A percentile compares a stretch with the other conserved stretches of the same genome.
These are phyloP conservation scores for Cladosporium sp. DNA, from an alignment of 2,329 filamentous ascomycete species.

Conservation along the genomic window DNA sequence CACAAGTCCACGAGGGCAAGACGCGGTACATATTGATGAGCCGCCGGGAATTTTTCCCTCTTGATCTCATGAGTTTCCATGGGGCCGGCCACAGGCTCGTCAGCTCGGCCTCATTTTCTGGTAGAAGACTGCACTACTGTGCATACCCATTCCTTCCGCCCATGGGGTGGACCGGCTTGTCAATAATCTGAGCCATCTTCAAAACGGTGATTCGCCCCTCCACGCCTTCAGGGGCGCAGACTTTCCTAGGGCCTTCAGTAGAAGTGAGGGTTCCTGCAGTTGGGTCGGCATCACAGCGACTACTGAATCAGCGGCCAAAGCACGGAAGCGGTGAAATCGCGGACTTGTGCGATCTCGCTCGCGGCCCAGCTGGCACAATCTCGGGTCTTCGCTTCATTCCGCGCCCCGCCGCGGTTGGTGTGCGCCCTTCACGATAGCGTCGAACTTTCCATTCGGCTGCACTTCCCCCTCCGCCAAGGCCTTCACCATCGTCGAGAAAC, in stretches of 20 bases:
- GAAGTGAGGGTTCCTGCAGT: background rate
- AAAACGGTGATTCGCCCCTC: background rate
- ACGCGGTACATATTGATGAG: background rate
- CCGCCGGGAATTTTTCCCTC: background rate
- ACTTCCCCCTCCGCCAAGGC: too few species aligned
- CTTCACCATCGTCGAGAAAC: too few species aligned
- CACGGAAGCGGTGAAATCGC: background rate
- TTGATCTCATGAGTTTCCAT: background rate
- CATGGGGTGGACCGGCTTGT: background rate
- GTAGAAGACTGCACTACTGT: background rate
- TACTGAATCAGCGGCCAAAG: background rate
- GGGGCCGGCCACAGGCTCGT: too few species aligned
- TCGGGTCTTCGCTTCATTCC: background rate
- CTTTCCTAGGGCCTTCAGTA: background rate
- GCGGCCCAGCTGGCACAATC: background rate
- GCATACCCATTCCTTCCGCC: background rate
- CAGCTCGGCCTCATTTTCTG: background rate
- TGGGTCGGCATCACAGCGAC: background rate
- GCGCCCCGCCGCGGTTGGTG: too few species aligned
- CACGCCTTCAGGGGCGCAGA: background rate
- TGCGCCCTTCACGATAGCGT: too few species aligned
- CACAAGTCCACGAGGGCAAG: background rate
- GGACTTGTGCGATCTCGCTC: too few species aligned
- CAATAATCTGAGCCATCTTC: background rate
- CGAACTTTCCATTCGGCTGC: too few species aligned